Base-by-base conservation (phyloP, 257 asterid species). In the Solanum chmielewskii region DNA sequence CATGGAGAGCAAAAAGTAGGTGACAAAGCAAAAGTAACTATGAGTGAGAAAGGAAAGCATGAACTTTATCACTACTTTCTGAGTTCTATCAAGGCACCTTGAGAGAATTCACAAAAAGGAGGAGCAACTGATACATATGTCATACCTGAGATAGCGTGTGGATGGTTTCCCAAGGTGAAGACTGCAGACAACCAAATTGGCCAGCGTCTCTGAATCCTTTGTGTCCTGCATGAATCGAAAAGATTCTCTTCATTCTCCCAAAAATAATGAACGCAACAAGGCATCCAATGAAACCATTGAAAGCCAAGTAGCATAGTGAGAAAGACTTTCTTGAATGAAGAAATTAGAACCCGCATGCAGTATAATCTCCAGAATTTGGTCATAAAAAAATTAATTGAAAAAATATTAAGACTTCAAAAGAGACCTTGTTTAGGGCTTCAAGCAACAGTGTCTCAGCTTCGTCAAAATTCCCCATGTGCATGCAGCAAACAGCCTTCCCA, bases 401-500 rank as follows among this genome's bases (percentile, higher is more conserved):
- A 59, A 35, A 86, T 39, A 45, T 52, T 69, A 56, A 23, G 31
- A 62, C 25, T 23, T 62, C 25, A 62, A 52, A 89, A 83, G 88
- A 83, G 64, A 93, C 99, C 97, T 93, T 95, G 97, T 95, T 97
- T 76, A 95, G 91, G 92, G 99, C 98, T 90, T 97, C 99, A 87
- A 97, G 97, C 89, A 97, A 89, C 82, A 94, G 95, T 31, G 93
- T 88, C 87, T 97, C 99, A 21, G 99, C 98, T 83, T 94, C 98
- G 60, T 93, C 98, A 59, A 97, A 95, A 87, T 93, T 94, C 37
- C 99, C 99, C 95, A 94, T 97, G 93, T 95, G 99, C 97, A 97
- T 94, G 95, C 98, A 94, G 92, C 98, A 97, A 90, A 95, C 94
- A 80, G 99, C 98, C 93, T 96, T 97, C 86, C 99, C 98, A 89